Conservation (phyloP, 805 yeast species). For the Candida oleophila region DNA sequence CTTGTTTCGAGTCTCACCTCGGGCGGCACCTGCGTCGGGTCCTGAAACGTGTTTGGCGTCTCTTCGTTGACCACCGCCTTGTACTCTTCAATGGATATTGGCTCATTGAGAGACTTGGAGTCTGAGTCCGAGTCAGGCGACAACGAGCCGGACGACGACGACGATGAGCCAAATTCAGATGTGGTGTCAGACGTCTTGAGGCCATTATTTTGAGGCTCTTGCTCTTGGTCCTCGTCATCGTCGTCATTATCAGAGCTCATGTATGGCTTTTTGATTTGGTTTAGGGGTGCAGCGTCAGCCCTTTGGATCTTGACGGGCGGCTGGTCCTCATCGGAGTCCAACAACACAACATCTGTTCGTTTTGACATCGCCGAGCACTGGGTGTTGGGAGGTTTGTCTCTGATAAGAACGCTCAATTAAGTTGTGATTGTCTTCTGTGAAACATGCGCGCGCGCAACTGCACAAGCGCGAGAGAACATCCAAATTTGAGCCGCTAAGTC, state of each 20-base stretch:
- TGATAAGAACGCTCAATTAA: not conserved
- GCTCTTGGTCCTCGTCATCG: constrained; percentile 3
- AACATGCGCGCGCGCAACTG: too few species aligned
- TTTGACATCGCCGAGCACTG: constrained; percentile 4
- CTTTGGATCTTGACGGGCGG: constrained; percentile 9
- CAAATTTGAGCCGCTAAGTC: too few species aligned
- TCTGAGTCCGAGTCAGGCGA: not conserved
- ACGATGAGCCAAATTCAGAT: not conserved
- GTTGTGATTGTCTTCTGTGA: not conserved
- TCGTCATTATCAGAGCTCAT: constrained; percentile 6
- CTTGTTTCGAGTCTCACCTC: constrained; percentile 25
- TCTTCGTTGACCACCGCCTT: constrained; percentile 4
- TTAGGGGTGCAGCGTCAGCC: not conserved
- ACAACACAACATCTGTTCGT: constrained; percentile 21
- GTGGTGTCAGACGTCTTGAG: not conserved
- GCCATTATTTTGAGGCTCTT: constrained; percentile 2
- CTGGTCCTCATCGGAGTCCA: constrained; percentile 20
- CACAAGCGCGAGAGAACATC: not conserved
- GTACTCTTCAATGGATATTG: constrained; percentile 7
- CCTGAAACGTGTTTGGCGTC: not conserved
- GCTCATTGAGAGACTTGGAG: constrained; percentile 1
- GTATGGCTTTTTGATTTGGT: constrained; percentile 2
- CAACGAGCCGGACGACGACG: constrained; percentile 1
- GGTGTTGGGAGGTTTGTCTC: not conserved
- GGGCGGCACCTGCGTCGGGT: constrained; percentile 8